phyloP scores from a whole-genome alignment of 352 stramenopile genomes.

The Pythium angustatum region DNA sequence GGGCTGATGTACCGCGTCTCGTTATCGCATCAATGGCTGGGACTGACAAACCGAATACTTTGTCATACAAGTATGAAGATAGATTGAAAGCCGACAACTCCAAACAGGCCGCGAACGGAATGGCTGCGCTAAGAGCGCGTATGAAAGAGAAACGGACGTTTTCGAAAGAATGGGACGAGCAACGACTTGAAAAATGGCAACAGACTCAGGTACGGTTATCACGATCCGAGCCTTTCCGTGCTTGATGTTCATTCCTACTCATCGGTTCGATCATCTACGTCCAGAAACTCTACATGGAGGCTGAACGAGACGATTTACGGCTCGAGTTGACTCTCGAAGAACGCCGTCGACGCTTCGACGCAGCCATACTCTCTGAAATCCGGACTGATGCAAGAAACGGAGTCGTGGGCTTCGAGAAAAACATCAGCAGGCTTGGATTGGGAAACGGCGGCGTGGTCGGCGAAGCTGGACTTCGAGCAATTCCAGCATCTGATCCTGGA shows the following conservation, averaged over 20 bases:
- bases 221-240: too few species aligned
- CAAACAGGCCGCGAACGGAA: conserved; percentile 26
- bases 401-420: conserved; percentile 61
- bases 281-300: conserved; percentile 37
- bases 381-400: conserved; percentile 46
- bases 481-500: conserved; percentile 41
- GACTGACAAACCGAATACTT: not conserved
- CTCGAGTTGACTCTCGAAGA: conserved; percentile 64
- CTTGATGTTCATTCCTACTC: too few species aligned
- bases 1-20: not conserved
- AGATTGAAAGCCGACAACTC: conserved; percentile 31
- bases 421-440: conserved; percentile 61
- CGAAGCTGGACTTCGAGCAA: conserved; percentile 38
- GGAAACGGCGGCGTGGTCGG: conserved; percentile 15
- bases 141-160: conserved; percentile 61
- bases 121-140: conserved; percentile 40
- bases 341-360: conserved; percentile 35
- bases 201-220: conserved; percentile 53
- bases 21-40: too few species aligned
- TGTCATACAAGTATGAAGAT: conserved; percentile 34
- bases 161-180: conserved; percentile 60
- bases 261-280: not conserved
- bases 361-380: conserved; percentile 31
- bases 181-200: conserved; percentile 56
- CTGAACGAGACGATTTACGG: conserved; percentile 53